These are phyloP conservation scores for Coriolopsis trogii DNA, from an alignment of 1,284 basidiomycete genomes.

Conservation along the genomic window DNA sequence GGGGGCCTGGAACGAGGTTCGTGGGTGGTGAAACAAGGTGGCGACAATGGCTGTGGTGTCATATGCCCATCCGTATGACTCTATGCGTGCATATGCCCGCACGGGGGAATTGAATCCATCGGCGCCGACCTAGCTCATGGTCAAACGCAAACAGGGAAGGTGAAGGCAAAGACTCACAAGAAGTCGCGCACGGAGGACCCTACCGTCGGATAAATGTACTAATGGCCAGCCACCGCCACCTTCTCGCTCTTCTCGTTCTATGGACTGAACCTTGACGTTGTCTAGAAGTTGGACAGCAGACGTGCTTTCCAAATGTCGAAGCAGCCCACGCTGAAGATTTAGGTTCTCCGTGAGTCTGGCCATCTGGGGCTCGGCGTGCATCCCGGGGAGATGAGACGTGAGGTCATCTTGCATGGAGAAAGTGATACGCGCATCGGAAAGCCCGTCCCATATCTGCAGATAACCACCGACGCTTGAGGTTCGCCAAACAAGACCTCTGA, in stretches of 20 bases:
- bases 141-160: constrained; percentile 6
- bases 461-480: background rate
- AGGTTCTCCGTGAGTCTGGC: constrained; percentile 87
- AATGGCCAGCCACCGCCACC: constrained; percentile 74
- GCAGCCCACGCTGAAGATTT: constrained; percentile 84
- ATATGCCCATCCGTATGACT: constrained; percentile 93
- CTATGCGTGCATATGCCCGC: constrained; percentile 83
- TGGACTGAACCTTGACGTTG: constrained; percentile 69
- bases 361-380: constrained; percentile 48
- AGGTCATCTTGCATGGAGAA: constrained; percentile 60
- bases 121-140: constrained; percentile 76
- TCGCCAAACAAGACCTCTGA: background rate
- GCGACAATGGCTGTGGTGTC: constrained; percentile 91
- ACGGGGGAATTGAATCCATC: constrained; percentile 97
- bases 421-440: constrained; percentile 78
- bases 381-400: constrained; percentile 36
- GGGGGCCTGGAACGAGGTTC: constrained; percentile 56
- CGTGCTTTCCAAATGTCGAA: constrained; percentile 54
- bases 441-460: constrained; percentile 84
- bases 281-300: constrained; percentile 61
- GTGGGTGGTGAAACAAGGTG: constrained; percentile 75
- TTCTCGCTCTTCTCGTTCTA: constrained; percentile 49
- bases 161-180: constrained; percentile 50
- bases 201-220: constrained; percentile 68
- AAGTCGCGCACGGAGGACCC: constrained; percentile 66